Evolutionary conservation across 208 protist species (phyloP).

Genomic region (Crithidia bombi): DNA sequence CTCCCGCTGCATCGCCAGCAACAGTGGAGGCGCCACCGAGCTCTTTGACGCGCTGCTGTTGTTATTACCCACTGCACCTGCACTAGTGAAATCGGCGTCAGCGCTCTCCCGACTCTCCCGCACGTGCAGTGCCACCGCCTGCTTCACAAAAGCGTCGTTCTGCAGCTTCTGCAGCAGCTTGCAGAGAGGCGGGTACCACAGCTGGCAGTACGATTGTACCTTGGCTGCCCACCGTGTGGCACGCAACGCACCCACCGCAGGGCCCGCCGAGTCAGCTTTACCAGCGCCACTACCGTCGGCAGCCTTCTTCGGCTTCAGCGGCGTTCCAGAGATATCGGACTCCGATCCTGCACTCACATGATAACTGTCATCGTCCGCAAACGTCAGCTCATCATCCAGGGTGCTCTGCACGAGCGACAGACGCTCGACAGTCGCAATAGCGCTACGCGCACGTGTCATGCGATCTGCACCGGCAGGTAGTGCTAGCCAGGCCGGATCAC

Average conservation of each 20-base stretch:
- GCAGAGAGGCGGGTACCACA: conserved; percentile 40
- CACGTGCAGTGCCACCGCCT: conserved; percentile 38
- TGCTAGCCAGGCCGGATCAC: conserved; percentile 92
- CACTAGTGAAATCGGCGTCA: conserved; percentile 12
- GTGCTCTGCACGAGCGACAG: conserved; percentile 64
- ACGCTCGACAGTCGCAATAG: conserved; percentile 67
- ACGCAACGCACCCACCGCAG: conserved; percentile 9
- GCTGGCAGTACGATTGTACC: conserved; percentile 48
- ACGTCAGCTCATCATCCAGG: conserved; percentile 62
- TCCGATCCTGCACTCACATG: background rate
- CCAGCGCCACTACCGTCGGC: background rate
- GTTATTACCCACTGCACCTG: too few relatives aligned
- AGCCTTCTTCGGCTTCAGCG: background rate
- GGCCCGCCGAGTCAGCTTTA: background rate
- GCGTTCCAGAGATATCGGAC: background rate
- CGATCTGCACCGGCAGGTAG: conserved; percentile 92
- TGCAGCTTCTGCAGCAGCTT: conserved; percentile 29
- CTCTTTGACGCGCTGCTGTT: background rate
- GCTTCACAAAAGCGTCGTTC: conserved; percentile 37
- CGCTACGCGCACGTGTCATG: conserved; percentile 68
- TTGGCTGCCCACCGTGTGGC: conserved; percentile 57
- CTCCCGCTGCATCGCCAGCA: conserved; percentile 93
- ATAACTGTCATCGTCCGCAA: background rate
- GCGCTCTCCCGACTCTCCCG: conserved; percentile 19
- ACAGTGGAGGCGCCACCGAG: conserved; percentile 71